Percentiles rank a stretch among this genome's conserved stretches.
These are phyloP conservation scores for Colletotrichum chrysophilum DNA, from an alignment of 2,329 filamentous ascomycete species.

Conservation along the genomic window DNA sequence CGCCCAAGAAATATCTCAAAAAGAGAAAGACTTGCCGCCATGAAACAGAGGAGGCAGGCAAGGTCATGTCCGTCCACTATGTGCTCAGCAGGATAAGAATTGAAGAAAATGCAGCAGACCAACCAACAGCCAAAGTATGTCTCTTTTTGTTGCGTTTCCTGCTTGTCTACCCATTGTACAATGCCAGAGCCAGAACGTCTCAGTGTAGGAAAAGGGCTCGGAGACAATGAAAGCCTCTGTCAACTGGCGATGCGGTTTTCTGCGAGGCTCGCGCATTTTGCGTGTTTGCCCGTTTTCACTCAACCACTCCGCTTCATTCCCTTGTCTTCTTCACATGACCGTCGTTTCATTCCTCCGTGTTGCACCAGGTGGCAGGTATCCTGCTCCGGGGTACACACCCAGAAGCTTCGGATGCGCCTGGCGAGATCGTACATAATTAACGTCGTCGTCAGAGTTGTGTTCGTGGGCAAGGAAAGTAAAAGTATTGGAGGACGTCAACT, in stretches of 20 bases:
- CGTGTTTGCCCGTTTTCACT: background rate
- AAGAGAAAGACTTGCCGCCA: background rate
- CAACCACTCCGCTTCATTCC: background rate
- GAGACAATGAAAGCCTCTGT: background rate
- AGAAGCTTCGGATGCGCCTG: background rate
- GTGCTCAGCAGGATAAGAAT: background rate
- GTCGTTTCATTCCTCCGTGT: conserved; percentile 1
- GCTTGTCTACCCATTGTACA: conserved; percentile 17
- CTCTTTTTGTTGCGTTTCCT: conserved; percentile 9
- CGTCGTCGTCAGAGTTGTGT: background rate
- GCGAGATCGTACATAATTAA: background rate
- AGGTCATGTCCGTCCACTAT: background rate
- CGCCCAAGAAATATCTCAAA: background rate
- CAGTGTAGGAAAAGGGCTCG: background rate
- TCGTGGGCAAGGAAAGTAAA: background rate
- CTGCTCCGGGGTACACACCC: background rate
- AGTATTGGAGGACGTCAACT: background rate
- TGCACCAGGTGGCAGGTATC: background rate
- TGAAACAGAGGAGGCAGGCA: background rate
- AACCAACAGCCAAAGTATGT: background rate
- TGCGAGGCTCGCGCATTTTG: background rate
- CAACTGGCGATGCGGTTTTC: background rate
- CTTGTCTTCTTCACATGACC: background rate
- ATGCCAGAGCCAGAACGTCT: background rate
- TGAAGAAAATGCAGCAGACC: background rate